Conservation (phyloP, 129 eudicot species). For the Glebionis coronaria region DNA sequence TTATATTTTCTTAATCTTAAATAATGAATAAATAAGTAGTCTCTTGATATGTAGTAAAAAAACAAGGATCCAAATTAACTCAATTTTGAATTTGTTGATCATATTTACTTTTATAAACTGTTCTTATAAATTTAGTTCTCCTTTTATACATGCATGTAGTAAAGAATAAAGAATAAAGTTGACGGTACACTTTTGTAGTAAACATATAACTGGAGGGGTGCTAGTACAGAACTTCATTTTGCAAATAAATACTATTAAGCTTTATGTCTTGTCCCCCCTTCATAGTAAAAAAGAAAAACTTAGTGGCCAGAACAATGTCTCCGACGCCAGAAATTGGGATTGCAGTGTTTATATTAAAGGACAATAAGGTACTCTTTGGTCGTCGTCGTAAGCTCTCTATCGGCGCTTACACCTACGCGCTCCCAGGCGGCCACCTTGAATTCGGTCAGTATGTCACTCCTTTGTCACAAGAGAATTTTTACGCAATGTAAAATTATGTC, state of each 20-base stretch:
- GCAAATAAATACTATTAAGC: no score
- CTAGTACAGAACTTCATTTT: not conserved
- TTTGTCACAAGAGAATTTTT: no score
- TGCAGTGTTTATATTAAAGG: slow-evolving; percentile 52
- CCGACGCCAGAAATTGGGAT: slow-evolving; percentile 44
- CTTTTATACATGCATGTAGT: no score
- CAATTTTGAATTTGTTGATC: no score
- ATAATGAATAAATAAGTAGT: no score
- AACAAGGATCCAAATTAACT: no score
- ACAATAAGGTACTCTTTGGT: slow-evolving; percentile 50
- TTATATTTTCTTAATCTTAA: no score
- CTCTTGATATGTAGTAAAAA: no score
- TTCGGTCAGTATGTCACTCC: slow-evolving; percentile 38
- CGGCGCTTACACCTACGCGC: slow-evolving; percentile 51
- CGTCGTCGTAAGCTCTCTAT: slow-evolving; percentile 50
- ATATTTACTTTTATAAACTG: no score
- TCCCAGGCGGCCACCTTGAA: slow-evolving; percentile 79
- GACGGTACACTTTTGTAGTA: not conserved
- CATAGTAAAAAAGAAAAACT: not conserved
- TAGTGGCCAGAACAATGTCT: not conserved
- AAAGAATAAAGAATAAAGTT: no score
- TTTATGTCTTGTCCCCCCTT: not conserved
- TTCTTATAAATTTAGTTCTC: no score
- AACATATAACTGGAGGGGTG: not conserved
- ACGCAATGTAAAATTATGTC: no score